Base-by-base conservation (phyloP, 2,329 filamentous ascomycete species). In the Nemania sp. region DNA sequence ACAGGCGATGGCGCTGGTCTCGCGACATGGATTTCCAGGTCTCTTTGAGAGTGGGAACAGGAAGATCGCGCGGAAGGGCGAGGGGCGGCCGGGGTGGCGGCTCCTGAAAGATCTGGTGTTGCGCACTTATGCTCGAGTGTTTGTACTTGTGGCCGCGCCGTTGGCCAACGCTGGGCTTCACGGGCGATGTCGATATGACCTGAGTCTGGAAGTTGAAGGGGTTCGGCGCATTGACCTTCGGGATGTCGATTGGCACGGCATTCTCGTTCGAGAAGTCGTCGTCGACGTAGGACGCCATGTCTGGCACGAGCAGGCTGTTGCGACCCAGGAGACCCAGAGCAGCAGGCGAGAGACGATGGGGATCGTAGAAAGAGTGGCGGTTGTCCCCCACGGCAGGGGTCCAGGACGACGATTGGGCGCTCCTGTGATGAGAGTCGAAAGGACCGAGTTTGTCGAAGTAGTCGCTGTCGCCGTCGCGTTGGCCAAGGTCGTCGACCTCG, bases 121-220 rank as follows among this genome's bases (percentile, higher is more conserved):
- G 84, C 6, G 84, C 76, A 17, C 90, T 96, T 52, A 99, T 88
- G 70, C 90, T 96, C 70, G 90, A 95, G 76, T 97, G 93, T 70
- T 97, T 96, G 80, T 99, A 99, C 71, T 94, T 91, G 77, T 99
- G 94, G 59, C 94, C 94, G 57, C 93, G 88, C 61, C 94, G 86
- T 72, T 96, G 90, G 60, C 92, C 92, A 60, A 97, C 84, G 64
- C 91, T 93, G 61, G 90, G 88, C 77, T 91, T 93, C 53, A 91
- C 81, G 2, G 89, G 88, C 15, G 80, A 80, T 59, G 88, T 88
- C 14, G 88, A 86, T 68, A 91, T 87, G 40, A 86, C 80, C 68
- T 89, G 86, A 1, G 93, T 89, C 74, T 95, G 85, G 73, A 97
- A 97, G 74, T 97, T 97, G 83, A 99, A 97, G 0, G 93, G 93